A percentile compares a stretch with the other conserved stretches of the same genome.
Conservation (phyloP, 768 basidiomycete species). For the Collybia sp. region DNA sequence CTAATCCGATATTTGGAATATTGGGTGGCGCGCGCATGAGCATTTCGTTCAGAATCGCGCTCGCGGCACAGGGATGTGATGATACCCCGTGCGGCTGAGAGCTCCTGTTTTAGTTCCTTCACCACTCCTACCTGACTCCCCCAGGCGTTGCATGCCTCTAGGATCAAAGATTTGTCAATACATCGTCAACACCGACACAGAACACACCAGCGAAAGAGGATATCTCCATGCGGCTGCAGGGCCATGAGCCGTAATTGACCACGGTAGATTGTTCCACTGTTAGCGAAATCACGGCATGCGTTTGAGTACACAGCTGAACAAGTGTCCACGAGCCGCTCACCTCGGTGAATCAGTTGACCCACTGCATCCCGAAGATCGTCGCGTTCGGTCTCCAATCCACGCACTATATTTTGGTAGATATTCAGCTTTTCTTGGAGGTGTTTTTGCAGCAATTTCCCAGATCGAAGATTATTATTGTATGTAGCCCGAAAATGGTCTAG, state of each 20-base stretch:
- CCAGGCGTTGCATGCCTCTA: too few relatives aligned
- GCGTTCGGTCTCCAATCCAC: constrained; percentile 27
- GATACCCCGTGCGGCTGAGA: constrained; percentile 23
- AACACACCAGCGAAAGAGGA: constrained; percentile 33
- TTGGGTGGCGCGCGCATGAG: constrained; percentile 27
- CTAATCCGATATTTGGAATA: constrained; percentile 31
- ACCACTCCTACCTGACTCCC: not conserved
- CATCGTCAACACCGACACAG: not conserved
- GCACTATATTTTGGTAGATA: constrained; percentile 2
- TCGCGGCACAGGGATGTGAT: constrained; percentile 31
- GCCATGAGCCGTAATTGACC: constrained; percentile 36
- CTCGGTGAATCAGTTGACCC: constrained; percentile 43
- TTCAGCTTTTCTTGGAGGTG: constrained; percentile 5
- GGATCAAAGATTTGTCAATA: not conserved
- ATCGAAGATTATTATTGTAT: constrained; percentile 7
- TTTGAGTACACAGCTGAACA: too few relatives aligned
- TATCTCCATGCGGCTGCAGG: constrained; percentile 35
- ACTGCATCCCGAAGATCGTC: constrained; percentile 47
- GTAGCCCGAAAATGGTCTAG: constrained; percentile 6
- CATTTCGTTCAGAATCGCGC: constrained; percentile 33
- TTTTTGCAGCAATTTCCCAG: constrained; percentile 1
- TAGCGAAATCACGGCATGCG: too few relatives aligned
- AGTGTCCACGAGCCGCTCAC: constrained; percentile 25
- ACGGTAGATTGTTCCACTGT: constrained; percentile 30
- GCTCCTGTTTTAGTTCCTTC: not conserved